Conservation (phyloP, 306 rosid species). For the Acacia melanoxylon region DNA sequence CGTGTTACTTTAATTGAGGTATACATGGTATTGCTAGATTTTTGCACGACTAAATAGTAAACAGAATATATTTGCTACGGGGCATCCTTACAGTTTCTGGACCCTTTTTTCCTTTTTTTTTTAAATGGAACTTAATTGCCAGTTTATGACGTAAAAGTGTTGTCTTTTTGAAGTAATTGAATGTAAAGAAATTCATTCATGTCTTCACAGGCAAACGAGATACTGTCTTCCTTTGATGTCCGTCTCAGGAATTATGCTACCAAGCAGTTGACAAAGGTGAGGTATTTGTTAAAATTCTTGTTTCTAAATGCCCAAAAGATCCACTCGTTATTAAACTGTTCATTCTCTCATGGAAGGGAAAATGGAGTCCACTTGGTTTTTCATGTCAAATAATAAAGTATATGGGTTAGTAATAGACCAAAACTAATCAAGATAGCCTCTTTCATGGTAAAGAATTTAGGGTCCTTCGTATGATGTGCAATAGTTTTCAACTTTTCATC, state of each 20-base stretch:
- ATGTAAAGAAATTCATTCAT: constrained; percentile 36
- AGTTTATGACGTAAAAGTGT: not conserved
- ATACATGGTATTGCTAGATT: constrained; percentile 27
- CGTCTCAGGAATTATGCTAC: constrained; percentile 84
- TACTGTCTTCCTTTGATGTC: constrained; percentile 89
- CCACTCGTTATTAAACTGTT: constrained; percentile 17
- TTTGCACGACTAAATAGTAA: not conserved
- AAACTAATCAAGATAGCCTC: constrained; percentile 2
- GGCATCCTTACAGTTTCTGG: not conserved
- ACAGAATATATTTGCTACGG: not conserved
- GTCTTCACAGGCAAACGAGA: constrained; percentile 78
- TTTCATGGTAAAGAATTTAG: constrained; percentile 5
- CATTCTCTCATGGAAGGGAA: constrained; percentile 4
- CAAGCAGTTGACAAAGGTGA: constrained; percentile 85
- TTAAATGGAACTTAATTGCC: not conserved
- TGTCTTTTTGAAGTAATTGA: constrained; percentile 22
- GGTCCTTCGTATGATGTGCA: not conserved
- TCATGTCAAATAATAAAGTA: not conserved
- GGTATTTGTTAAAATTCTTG: constrained; percentile 21
- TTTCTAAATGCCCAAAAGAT: constrained; percentile 20
- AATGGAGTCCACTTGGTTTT: constrained; percentile 1
- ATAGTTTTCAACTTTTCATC: not conserved
- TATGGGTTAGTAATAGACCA: not conserved
- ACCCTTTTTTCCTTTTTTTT: not conserved
- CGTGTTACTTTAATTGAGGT: constrained; percentile 96